These are phyloP conservation scores for Rhynchosporium secalis DNA, from an alignment of 2,329 filamentous ascomycete genomes.

Conservation along the genomic window DNA sequence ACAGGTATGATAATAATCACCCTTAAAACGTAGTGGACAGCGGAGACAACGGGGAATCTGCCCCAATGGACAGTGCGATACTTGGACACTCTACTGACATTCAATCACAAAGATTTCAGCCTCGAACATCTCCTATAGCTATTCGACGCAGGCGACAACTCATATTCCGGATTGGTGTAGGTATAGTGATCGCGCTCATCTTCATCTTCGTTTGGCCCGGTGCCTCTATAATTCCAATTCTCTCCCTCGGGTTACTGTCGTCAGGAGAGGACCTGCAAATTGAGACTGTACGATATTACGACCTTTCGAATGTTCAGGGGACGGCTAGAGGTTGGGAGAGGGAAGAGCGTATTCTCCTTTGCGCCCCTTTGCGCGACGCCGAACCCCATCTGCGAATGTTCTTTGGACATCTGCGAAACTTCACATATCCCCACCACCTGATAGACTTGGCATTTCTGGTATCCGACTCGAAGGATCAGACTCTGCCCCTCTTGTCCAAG, in stretches of 20 bases:
- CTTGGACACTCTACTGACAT: slow-evolving; percentile 19
- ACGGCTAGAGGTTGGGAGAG: slow-evolving; percentile 93
- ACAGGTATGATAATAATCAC: slow-evolving; percentile 63
- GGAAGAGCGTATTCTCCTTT: slow-evolving; percentile 91
- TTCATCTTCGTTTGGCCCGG: slow-evolving; percentile 76
- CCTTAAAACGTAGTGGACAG: neutral
- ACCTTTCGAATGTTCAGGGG: slow-evolving; percentile 86
- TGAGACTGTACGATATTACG: slow-evolving; percentile 96
- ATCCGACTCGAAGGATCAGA: slow-evolving; percentile 94
- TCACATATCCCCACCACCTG: slow-evolving; percentile 95
- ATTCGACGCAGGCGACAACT: slow-evolving; percentile 73
- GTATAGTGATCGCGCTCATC: slow-evolving; percentile 59
- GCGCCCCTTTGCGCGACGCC: slow-evolving; percentile 90
- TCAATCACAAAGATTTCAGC: slow-evolving; percentile 68
- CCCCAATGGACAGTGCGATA: slow-evolving; percentile 26
- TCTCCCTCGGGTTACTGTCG: slow-evolving; percentile 70
- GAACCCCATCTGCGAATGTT: slow-evolving; percentile 94
- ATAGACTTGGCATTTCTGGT: slow-evolving; percentile 97
- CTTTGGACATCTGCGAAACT: slow-evolving; percentile 94
- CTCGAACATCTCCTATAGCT: slow-evolving; percentile 71
- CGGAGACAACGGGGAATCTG: neutral
- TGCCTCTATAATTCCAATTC: slow-evolving; percentile 60
- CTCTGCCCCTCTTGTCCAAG: slow-evolving; percentile 71
- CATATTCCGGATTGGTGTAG: slow-evolving; percentile 64
- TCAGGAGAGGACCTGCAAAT: slow-evolving; percentile 72